Conservation (phyloP, 345 rosid species). For the Eucalyptus brandiana region DNA sequence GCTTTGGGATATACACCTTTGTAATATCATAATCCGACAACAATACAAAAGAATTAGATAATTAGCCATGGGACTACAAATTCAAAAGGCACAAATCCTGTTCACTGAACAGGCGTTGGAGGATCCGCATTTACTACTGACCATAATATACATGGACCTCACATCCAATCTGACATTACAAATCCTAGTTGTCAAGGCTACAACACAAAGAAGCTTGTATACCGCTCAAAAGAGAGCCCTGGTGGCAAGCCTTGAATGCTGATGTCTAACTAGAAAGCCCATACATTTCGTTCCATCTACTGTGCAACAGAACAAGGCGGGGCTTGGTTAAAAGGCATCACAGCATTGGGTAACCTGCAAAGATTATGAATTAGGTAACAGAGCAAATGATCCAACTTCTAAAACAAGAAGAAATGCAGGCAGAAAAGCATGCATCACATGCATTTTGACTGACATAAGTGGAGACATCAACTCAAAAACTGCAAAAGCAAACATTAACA, state of each 20-base stretch:
- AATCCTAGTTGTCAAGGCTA: neutral
- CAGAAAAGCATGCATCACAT: neutral
- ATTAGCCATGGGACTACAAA: neutral
- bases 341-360: neutral
- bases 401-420: neutral
- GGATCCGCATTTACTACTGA: neutral
- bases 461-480: neutral
- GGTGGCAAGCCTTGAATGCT: neutral
- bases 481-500: neutral
- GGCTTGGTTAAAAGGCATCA: neutral
- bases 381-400: neutral
- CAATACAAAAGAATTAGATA: neutral
- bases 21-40: neutral
- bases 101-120: neutral
- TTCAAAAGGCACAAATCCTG: neutral
- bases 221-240: neutral
- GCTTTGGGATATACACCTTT: neutral
- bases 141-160: neutral
- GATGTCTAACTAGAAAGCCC: neutral
- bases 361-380: neutral
- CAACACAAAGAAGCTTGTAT: neutral
- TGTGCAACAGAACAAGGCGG: neutral
- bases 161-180: neutral
- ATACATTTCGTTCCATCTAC: neutral
- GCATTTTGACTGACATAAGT: neutral